These are phyloP conservation scores for Puccinia novopanici DNA, from an alignment of 1,284 basidiomycete species.

Conservation along the genomic window DNA sequence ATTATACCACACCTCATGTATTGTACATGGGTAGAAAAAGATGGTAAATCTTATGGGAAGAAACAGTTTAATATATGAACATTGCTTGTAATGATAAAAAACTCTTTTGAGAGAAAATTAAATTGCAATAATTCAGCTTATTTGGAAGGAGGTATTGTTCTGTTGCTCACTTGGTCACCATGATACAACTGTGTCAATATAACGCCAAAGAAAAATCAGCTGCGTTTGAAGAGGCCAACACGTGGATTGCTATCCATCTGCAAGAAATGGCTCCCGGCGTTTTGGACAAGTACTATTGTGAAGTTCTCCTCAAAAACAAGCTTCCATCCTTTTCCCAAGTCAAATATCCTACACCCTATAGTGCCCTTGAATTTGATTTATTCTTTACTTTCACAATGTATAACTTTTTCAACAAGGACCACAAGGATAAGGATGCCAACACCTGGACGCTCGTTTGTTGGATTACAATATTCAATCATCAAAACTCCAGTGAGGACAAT, in stretches of 20 bases:
- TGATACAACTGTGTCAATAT: neutral
- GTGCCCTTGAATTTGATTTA: neutral
- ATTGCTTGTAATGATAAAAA: too few relatives aligned
- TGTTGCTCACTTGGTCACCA: neutral
- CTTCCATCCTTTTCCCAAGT: constrained; percentile 5
- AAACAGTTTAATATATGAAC: too few relatives aligned
- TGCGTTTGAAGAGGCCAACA: neutral
- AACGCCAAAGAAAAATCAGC: neutral
- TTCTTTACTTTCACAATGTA: constrained; percentile 5
- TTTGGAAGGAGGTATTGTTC: neutral
- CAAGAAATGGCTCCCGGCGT: neutral
- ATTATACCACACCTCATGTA: too few relatives aligned
- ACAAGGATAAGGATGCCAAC: constrained; percentile 3
- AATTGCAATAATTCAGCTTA: too few relatives aligned
- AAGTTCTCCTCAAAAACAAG: neutral
- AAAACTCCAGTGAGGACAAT: neutral
- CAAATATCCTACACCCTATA: constrained; percentile 3
- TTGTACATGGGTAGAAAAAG: too few relatives aligned
- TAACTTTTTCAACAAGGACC: constrained; percentile 1
- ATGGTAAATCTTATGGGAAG: too few relatives aligned
- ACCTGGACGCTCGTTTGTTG: neutral
- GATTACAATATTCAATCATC: neutral
- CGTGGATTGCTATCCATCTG: neutral
- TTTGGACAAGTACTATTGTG: neutral
- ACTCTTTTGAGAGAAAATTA: too few relatives aligned